A percentile compares a stretch with the other conserved stretches of the same genome.
These are phyloP conservation scores for Phytophthora lateralis DNA, from an alignment of 352 stramenopile species.

Conservation along the genomic window DNA sequence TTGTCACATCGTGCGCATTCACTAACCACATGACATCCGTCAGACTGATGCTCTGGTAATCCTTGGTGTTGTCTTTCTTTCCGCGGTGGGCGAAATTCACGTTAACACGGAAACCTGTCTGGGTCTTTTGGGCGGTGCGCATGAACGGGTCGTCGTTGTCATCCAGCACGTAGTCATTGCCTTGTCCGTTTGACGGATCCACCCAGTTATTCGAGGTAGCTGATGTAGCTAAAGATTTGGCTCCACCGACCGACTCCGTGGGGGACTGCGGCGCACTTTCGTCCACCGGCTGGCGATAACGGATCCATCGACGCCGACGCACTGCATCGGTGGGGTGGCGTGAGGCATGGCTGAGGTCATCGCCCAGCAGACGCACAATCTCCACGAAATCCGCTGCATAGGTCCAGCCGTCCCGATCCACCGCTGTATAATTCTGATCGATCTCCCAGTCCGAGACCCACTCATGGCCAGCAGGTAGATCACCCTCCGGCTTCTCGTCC, in stretches of 20 bases:
- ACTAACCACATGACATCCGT: conserved; percentile 86
- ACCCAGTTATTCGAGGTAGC: conserved; percentile 56
- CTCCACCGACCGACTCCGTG: conserved; percentile 44
- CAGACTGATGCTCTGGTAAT: conserved; percentile 88
- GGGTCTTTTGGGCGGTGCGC: conserved; percentile 83
- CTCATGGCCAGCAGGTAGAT: conserved; percentile 72
- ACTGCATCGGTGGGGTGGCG: conserved; percentile 80
- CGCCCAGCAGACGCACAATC: conserved; percentile 71
- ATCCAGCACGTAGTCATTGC: conserved; percentile 47
- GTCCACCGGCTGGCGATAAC: conserved; percentile 63
- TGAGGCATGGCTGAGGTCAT: conserved; percentile 86
- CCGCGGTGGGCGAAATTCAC: conserved; percentile 84
- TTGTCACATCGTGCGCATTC: conserved; percentile 74
- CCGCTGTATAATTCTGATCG: conserved; percentile 78
- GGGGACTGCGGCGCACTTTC: conserved; percentile 55
- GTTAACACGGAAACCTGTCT: conserved; percentile 86
- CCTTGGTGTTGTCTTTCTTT: conserved; percentile 89
- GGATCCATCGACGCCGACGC: conserved; percentile 80
- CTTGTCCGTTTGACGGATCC: conserved; percentile 41
- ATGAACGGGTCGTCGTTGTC: conserved; percentile 88
- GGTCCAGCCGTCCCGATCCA: conserved; percentile 85
- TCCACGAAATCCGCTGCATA: conserved; percentile 86
- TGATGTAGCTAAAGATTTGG: conserved; percentile 47
- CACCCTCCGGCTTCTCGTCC: conserved; percentile 68
- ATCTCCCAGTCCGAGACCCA: conserved; percentile 88